Evolutionary conservation across 176 grass and related monocot species (phyloP), one percentile per base, ranked within the genome.

Genomic region (Chloris gayana): DNA sequence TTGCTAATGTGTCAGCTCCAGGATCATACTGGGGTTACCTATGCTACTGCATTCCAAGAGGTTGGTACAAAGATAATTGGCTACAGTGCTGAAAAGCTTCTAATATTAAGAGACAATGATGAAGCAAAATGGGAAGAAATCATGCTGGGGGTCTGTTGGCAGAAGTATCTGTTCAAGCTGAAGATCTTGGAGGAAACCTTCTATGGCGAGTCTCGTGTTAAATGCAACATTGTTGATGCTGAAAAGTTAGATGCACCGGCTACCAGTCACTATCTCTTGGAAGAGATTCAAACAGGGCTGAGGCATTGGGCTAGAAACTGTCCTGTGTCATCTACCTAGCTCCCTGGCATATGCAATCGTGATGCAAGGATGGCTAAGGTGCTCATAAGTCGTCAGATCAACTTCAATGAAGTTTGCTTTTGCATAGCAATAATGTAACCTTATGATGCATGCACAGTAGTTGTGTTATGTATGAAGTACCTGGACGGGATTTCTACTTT

Each of bases 141-240:
- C 53, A 91, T 98, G 56, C 75, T 84, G 22, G 75, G 39, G 21
- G 58, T 81, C 33, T 67, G 70, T 14, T 95, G 77, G 73, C 70
- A 91, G 76, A 78, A 82, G 79, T 95, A 83, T 81, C 51, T 95
- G 22, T 87, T 98, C 82, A 98, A 95, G 67, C 35, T 98, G 67
- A 93, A 87, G 83, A 84, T 98, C 41, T 89, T 82, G 73, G 92
- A 98, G 73, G 95, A 98, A 74, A 89, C 46, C 8, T n/a, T 79
- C 57, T 81, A 82, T 4, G 95, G 95, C 63, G 95, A 91, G 72
- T 19, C 50, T 0, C 83, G 34, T n/a, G n/a, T 93, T 41, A 98
- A 91, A 50, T 83, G 73, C 27, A 79, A 13, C 49, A 80, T 95
- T 8, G 1, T 76, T 4, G 93, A 70, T 56, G 92, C 88, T 24